Base-by-base conservation (phyloP, 306 rosid genomes). In the Glycine latifolia region DNA sequence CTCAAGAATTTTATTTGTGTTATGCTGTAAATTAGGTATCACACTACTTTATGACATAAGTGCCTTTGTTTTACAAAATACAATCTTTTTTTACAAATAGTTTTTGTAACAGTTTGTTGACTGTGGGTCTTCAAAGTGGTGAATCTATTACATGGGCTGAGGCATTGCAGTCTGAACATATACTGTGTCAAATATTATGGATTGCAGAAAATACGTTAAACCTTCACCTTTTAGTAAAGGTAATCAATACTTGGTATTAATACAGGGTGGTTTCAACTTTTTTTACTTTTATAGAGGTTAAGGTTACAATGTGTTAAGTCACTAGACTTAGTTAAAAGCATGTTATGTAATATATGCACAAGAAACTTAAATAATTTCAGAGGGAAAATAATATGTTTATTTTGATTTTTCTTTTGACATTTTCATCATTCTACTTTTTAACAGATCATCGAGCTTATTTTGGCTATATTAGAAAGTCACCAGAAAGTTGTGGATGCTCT, bases 211-310 rank as follows among this genome's bases (percentile, higher is more conserved):
- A 95, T 87, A 91, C 95, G 20, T 80, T 95, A 74, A 91, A 90
- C 81, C 84, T 69, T 74, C 95, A 86, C 79, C 99, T 95, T 84
- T 84, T 91, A 16, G 98, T 93, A 83, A 95, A 95, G 99, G 99
- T 95, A 77, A 13, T 52, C 43, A 49, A 79, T 35, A 76, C 26
- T 59, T 16, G 44, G 44, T 4, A 54, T 56, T 44, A 43, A 68
- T 75, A 20, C 65, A 17, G 43, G 46, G 3, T 50, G 10, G 17
- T 79, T 79, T 84, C 70, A 67, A 53, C 69, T 20, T 48, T 58
- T 37, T 37, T 62, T 12, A 60, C n/a, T 59, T 46, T 12, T 55
- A 20, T 68, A 8, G 67, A 56, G 67, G 72, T 26, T 20, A 20
- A 20, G 20, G 20, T 60, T 69, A 41, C 49, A 39, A 12, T 17